A percentile compares a stretch with the other conserved stretches of the same genome.
Conservation (phyloP, 1,284 basidiomycete genomes). For the Moesziomyces sp. region DNA sequence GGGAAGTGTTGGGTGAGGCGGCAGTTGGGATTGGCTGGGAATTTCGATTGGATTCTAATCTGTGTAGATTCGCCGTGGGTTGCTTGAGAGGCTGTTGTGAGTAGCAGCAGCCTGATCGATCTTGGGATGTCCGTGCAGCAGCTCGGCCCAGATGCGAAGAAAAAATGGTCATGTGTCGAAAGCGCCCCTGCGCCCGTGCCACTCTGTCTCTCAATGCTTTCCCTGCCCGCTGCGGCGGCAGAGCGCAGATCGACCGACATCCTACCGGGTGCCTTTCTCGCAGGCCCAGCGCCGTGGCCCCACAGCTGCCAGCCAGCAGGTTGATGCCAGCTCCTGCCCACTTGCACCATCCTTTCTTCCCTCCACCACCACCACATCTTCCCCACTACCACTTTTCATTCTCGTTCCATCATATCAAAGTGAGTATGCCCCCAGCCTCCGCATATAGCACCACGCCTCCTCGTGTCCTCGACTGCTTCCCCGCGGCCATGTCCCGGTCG, state of each 20-base stretch:
- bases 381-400: conserved; percentile 2
- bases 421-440: conserved; percentile 8
- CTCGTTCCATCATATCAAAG: conserved; percentile 18
- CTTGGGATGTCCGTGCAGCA: conserved; percentile 22
- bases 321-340: conserved; percentile 1
- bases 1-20: neutral
- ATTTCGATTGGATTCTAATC: conserved; percentile 30
- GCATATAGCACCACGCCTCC: neutral
- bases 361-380: conserved; percentile 17
- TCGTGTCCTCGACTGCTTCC: neutral
- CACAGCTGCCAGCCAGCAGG: conserved; percentile 1
- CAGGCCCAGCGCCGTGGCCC: neutral
- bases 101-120: conserved; percentile 23
- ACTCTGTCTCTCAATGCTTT: neutral
- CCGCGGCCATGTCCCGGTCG: neutral
- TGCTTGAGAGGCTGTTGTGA: neutral
- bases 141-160: neutral
- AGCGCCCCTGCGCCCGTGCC: neutral
- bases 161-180: conserved; percentile 22
- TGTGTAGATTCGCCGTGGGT: neutral
- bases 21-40: neutral
- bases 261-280: neutral
- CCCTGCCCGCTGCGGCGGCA: neutral
- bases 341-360: conserved; percentile 3
- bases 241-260: conserved; percentile 7